Percentiles rank a stretch among this genome's conserved stretches.
Conservation (phyloP, 441 rosid genomes). For the Mallotus japonicus region DNA sequence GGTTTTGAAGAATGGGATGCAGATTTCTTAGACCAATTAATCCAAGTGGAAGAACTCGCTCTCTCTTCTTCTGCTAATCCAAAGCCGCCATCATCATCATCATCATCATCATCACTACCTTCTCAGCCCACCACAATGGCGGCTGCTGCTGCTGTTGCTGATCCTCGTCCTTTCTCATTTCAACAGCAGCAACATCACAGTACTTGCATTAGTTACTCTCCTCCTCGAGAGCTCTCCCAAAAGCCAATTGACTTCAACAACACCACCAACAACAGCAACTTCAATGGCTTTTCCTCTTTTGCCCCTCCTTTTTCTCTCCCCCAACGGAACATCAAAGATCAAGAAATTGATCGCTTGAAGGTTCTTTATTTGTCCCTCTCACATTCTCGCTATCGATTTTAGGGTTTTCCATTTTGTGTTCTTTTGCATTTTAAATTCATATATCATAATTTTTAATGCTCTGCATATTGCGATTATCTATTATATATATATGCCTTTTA, state of each 20-base stretch:
- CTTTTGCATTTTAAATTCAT: too few relatives aligned
- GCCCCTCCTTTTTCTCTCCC: conserved; percentile 9
- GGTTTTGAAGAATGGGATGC: conserved; percentile 56
- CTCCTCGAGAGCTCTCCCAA: conserved; percentile 78
- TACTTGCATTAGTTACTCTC: conserved; percentile 48
- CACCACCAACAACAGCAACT: not conserved
- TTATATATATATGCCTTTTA: too few relatives aligned
- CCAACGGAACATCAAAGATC: conserved; percentile 40
- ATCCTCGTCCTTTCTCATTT: not conserved
- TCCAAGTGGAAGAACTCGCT: conserved; percentile 43
- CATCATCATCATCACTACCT: too few relatives aligned
- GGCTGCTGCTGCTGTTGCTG: too few relatives aligned
- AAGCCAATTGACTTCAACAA: conserved; percentile 26
- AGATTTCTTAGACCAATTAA: conserved; percentile 44
- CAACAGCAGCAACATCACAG: conserved; percentile 17
- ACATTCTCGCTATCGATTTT: too few relatives aligned
- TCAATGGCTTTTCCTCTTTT: conserved; percentile 16
- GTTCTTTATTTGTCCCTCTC: conserved; percentile 23
- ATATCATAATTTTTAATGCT: too few relatives aligned
- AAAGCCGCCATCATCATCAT: not conserved
- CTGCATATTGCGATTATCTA: too few relatives aligned
- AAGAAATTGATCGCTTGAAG: conserved; percentile 60
- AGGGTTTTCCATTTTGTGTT: too few relatives aligned
- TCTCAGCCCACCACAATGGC: too few relatives aligned
- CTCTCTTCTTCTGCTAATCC: conserved; percentile 23